Percentiles rank a stretch among this genome's conserved stretches.
phyloP scores from a whole-genome alignment of 2,329 filamentous ascomycete genomes.

The Fonsecaea pedrosoi region DNA sequence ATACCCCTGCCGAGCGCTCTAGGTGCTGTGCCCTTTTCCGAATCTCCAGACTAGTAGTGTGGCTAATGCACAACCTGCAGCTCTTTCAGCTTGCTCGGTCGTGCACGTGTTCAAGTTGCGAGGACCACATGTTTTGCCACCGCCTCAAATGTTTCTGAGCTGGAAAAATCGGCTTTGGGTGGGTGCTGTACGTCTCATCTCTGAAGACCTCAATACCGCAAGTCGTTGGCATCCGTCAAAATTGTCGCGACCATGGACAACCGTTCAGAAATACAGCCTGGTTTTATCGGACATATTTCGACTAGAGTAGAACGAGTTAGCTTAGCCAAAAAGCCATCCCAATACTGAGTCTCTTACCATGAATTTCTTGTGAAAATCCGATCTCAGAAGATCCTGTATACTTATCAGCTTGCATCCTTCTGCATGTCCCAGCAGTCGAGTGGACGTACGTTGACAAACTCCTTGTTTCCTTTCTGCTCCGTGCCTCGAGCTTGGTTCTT shows the following conservation, averaged over 20 bases:
- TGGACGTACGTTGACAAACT: slow-evolving; percentile 87
- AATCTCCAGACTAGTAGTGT: neutral
- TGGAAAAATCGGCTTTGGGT: neutral
- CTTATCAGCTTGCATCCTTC: slow-evolving; percentile 26
- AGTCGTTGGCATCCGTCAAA: neutral
- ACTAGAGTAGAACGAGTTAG: slow-evolving; percentile 44
- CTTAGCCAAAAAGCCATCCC: neutral
- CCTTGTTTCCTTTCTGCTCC: slow-evolving; percentile 87
- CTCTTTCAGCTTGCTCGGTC: slow-evolving; percentile 12
- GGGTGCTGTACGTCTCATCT: neutral
- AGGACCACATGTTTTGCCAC: slow-evolving; percentile 2
- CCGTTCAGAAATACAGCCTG: neutral
- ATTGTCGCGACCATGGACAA: neutral
- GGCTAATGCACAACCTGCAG: slow-evolving; percentile 14
- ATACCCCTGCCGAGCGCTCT: slow-evolving; percentile 2
- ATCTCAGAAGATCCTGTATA: slow-evolving; percentile 78
- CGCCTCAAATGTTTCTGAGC: neutral
- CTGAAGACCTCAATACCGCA: neutral
- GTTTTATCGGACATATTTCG: slow-evolving; percentile 56
- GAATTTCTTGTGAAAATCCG: slow-evolving; percentile 97
- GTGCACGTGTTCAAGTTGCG: neutral
- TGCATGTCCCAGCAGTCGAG: slow-evolving; percentile 8
- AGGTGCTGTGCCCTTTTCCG: slow-evolving; percentile 1
- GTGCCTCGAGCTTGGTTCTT: slow-evolving; percentile 97
- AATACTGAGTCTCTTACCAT: slow-evolving; percentile 66